Evolutionary conservation across 352 stramenopile species (phyloP).

Genomic region (Pythium brassicae): DNA sequence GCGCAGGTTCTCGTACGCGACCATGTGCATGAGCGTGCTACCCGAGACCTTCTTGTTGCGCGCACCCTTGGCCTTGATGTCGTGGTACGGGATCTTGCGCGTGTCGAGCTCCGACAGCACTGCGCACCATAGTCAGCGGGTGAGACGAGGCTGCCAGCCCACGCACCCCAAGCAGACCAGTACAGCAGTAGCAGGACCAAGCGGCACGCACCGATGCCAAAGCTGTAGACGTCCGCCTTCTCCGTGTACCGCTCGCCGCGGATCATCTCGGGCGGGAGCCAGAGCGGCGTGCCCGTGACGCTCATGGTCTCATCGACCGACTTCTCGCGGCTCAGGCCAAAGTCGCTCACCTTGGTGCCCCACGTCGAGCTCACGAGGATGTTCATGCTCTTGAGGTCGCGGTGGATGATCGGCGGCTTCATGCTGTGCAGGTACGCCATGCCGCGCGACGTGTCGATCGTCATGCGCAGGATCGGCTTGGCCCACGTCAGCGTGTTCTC

Average conservation of each 20-base stretch:
- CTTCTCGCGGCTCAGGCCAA: conserved; percentile 96
- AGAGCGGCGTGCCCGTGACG: conserved; percentile 78
- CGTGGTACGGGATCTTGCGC: conserved; percentile 84
- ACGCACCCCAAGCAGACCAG: conserved; percentile 7
- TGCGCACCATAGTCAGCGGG: conserved; percentile 19
- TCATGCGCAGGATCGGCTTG: conserved; percentile 84
- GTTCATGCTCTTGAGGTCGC: conserved; percentile 96
- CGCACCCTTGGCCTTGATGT: conserved; percentile 80
- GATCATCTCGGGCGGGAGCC: conserved; percentile 87
- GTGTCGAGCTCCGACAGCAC: conserved; percentile 83
- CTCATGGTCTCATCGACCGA: conserved; percentile 95
- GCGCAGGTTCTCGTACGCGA: conserved; percentile 85
- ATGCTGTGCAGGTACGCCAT: conserved; percentile 98
- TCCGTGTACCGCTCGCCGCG: conserved; percentile 84
- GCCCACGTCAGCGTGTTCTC: conserved; percentile 81
- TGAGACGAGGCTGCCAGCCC: too few relatives aligned
- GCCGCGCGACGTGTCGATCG: conserved; percentile 89
- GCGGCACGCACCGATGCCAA: conserved; percentile 65
- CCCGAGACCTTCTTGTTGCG: conserved; percentile 84
- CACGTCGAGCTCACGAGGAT: conserved; percentile 86
- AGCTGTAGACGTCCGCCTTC: conserved; percentile 88
- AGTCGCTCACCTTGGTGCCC: conserved; percentile 95
- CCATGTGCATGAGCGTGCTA: conserved; percentile 87
- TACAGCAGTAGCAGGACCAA: neutral
- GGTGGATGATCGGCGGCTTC: conserved; percentile 98